Base-by-base conservation (phyloP, 2,329 filamentous ascomycete genomes). In the Xylariaceae sp. region DNA sequence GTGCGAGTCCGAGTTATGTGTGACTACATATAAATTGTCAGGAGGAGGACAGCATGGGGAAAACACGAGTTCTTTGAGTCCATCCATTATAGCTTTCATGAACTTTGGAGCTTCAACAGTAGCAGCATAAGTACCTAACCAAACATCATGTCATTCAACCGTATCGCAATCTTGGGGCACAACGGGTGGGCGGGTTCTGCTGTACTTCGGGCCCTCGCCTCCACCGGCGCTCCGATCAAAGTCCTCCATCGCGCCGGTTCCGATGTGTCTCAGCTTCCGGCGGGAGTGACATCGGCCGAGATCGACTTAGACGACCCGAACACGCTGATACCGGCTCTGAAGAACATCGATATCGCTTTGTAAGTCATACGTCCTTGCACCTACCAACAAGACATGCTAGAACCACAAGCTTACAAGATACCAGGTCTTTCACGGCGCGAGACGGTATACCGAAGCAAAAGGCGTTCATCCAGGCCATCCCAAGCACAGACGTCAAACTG, bases 121-220 rank as follows among this genome's bases (percentile, higher is more conserved):
- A n/a, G n/a, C n/a, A n/a, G n/a, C n/a, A n/a, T n/a, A n/a, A n/a
- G n/a, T n/a, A n/a, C n/a, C n/a, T 36, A 36, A 38, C 66, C 61
- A 52, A 17, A 53, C 53, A 65, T 12, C 28, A 61, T 64, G 58
- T 47, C 59, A 1, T 60, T 53, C 40, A 66, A 67, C 50, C 61
- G 63, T 5, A 65, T 68, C 17, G 66, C 64, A 5, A 51, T 67
- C 9, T 64, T 67, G 31, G 64, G 65, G 2, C 62, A 63, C 31
- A 58, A 64, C 12, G 53, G 64, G 17, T 65, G 62, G 61, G 63
- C 49, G 9, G 63, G 64, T 31, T 64, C 61, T 1, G 51, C 57
- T 1, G 64, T 68, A 7, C 46, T 60, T 38, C 50, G 53, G 4
- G 60, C 60, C 5, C 56, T 67, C 6, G 48, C 57, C 6, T 53